These are phyloP conservation scores for Cladobotryum mycophilum DNA, from an alignment of 2,329 filamentous ascomycete genomes.

Conservation along the genomic window DNA sequence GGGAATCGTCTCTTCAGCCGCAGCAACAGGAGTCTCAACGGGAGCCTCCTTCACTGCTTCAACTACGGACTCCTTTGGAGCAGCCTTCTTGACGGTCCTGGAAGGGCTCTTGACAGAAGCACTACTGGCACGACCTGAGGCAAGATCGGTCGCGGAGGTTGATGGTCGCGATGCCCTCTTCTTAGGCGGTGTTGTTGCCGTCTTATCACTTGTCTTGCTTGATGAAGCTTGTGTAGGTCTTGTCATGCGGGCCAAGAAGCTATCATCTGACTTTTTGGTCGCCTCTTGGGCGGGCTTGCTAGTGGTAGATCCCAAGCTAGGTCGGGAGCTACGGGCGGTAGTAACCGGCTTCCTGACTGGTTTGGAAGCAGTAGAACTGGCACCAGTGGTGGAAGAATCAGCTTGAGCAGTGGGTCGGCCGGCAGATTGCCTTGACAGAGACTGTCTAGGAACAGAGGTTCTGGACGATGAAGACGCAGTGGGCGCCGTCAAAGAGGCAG, in stretches of 20 bases:
- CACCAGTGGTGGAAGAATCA: constrained; percentile 27
- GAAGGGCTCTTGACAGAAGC: constrained; percentile 2
- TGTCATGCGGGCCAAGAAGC: constrained; percentile 78
- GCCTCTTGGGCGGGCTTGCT: constrained; percentile 38
- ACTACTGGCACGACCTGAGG: constrained; percentile 11
- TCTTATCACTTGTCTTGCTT: constrained; percentile 61
- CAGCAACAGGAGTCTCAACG: not conserved
- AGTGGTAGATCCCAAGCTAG: constrained; percentile 52
- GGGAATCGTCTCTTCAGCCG: not conserved
- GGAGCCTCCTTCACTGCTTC: not conserved
- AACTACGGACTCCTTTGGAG: not conserved
- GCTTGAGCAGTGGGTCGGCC: constrained; percentile 27
- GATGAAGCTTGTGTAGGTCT: constrained; percentile 65
- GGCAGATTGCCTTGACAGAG: constrained; percentile 23
- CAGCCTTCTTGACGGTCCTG: not conserved
- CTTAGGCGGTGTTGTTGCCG: constrained; percentile 42
- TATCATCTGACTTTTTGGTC: constrained; percentile 52
- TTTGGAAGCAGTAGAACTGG: constrained; percentile 18
- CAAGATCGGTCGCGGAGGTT: constrained; percentile 16
- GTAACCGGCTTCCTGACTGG: constrained; percentile 41
- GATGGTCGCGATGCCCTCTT: constrained; percentile 26
- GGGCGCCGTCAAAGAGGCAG: constrained; percentile 61
- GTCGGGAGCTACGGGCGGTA: constrained; percentile 37
- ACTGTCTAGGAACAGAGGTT: constrained; percentile 21
- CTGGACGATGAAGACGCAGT: constrained; percentile 66